Base-by-base conservation (phyloP, 2,329 filamentous ascomycete genomes). In the Penicillium sp. region DNA sequence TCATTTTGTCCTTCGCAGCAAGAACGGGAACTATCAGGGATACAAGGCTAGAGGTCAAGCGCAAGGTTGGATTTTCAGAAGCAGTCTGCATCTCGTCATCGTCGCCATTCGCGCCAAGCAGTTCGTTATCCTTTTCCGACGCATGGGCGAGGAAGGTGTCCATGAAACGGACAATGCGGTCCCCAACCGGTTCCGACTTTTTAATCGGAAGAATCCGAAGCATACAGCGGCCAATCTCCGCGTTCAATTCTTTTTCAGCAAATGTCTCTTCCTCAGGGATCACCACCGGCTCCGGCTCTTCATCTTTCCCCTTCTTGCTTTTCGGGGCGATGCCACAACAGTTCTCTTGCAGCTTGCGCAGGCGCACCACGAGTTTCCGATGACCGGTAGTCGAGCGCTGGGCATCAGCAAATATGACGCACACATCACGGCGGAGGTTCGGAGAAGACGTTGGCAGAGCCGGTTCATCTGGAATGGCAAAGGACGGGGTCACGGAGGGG, bases 351-450 rank as follows among this genome's bases (percentile, higher is more conserved):
- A 95, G 76, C 65, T 95, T 95, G 47, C 90, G 80, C 44, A 98
- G 69, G 33, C 81, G 88, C 43, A 95, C 84, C 3, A 84, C 83
- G 0, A 95, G 75, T 60, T 96, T 96, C 43, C 90, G 75, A 61
- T 98, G 92, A 2, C 85, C 85, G 1, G 89, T 87, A 0, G 85
- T 93, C 1, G 85, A 93, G 53, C 83, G 82, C 64, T 98, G 92
- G 22, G 90, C 88, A 62, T 89, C 84, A 48, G 76, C 75, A 57
- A 89, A 89, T 32, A 87, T 74, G 37, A 74, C 67, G 59, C 81
- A 84, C 35, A 95, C 74, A 57, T 85, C 83, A 23, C 74, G 75
- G 54, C 89, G 84, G 50, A 95, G 69, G 11, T 75, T 76, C 41
- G 77, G 52, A 10, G 58, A 54, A 15, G 60, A 54, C 37, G 61